A percentile compares a stretch with the other conserved stretches of the same genome.
These are phyloP conservation scores for Pseudogymnoascus sp. DNA, from an alignment of 2,329 filamentous ascomycete species.

Conservation along the genomic window DNA sequence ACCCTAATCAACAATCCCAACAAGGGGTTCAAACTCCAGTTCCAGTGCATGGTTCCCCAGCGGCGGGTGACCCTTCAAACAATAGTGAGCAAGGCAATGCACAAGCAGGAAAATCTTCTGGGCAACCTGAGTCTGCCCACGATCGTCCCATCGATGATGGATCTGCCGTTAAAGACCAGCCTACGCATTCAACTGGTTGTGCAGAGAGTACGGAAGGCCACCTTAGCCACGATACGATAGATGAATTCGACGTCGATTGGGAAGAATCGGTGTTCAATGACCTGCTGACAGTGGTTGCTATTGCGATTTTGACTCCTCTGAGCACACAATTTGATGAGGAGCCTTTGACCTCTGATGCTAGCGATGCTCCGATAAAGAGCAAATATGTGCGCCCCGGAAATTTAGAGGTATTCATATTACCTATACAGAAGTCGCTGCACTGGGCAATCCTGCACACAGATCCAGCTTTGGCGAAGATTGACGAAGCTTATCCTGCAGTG, in stretches of 20 bases:
- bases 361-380: background rate
- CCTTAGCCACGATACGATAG: background rate
- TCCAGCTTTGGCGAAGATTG: slow-evolving; percentile 34
- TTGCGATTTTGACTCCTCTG: slow-evolving; percentile 1
- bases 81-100: background rate
- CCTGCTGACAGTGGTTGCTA: background rate
- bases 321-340: background rate
- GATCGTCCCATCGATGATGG: background rate
- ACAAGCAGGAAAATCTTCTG: background rate
- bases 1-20: background rate
- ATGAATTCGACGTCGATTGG: slow-evolving; percentile 9
- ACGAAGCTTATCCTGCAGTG: slow-evolving; percentile 19
- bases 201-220: background rate
- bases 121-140: background rate
- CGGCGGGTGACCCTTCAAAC: background rate
- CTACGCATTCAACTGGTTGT: background rate
- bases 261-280: background rate
- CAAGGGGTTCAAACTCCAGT: background rate
- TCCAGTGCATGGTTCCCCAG: background rate
- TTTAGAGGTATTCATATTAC: slow-evolving; percentile 35
- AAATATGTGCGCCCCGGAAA: slow-evolving; percentile 39
- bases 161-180: background rate
- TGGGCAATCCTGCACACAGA: slow-evolving; percentile 38
- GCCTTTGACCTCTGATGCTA: background rate
- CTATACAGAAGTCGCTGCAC: slow-evolving; percentile 35